Evolutionary conservation across 345 rosid genomes (phyloP), one percentile per base, ranked within the genome.

Genomic region (Schrenkiella parvula): DNA sequence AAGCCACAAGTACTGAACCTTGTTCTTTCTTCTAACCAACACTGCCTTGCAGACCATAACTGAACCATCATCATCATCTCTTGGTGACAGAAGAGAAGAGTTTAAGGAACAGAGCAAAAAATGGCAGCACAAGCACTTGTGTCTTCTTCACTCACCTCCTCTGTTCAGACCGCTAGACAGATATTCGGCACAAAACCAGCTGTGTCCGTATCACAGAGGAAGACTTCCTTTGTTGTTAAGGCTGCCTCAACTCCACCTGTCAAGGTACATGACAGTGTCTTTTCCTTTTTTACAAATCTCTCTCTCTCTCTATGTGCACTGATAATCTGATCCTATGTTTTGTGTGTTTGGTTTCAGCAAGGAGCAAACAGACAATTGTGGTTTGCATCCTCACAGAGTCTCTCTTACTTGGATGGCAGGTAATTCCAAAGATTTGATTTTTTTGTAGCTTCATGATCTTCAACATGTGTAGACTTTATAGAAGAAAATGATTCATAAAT

Each of bases 321-420:
- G 29, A 37, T 28, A 5, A 63, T 26, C 63, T 23, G 44, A 54
- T 53, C 25, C 0, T 70, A 67, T n/a, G 8, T 11, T 63, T 47
- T 76, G 5, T 63, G 76, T 64, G 60, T 64, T 28, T 25, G 64
- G 5, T 68, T 37, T 44, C 86, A 93, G 99, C 91, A 82, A 87
- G 99, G 97, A 80, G 89, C 89, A 44, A 80, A 91, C 80, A 85
- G 97, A 56, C 96, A 76, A 8, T 39, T 91, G 67, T 95, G 97
- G 97, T 95, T 95, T 81, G 99, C 99, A 34, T 95, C 97, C 2
- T 85, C 85, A 29, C 97, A 95, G 62, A 88, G 93, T 78, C 90
- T 95, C 47, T 15, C 95, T 25, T 95, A 95, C 89, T 86, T 95
- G 84, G 97, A 95, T 64, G 99, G 99, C 70, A 93, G 97, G 97